Percentiles rank a stretch among this genome's conserved stretches.
Evolutionary conservation across 108 stramenopile species (phyloP).

Genomic region (Fragilaria crotonensis): DNA sequence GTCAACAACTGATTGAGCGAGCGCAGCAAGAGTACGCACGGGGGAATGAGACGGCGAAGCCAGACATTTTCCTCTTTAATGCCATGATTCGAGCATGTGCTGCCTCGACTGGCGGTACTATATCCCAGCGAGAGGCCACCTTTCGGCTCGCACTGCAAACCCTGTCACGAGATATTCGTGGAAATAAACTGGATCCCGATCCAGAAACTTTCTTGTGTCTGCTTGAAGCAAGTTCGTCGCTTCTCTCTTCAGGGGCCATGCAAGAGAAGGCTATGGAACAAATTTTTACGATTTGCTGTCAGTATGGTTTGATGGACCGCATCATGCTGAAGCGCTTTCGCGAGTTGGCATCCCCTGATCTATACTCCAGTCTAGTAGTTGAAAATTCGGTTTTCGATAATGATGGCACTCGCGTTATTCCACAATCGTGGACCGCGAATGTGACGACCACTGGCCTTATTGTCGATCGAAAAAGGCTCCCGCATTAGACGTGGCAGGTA

Average conservation of each 20-base stretch:
- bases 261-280: not conserved
- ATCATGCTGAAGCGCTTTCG: not conserved
- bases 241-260: not conserved
- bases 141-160: not conserved
- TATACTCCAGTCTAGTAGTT: not conserved
- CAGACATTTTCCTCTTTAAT: slow-evolving; percentile 5
- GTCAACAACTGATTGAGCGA: not conserved
- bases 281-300: not conserved
- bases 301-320: not conserved
- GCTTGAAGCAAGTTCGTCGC: not conserved
- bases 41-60: not conserved
- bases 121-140: not conserved
- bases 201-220: not conserved
- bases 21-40: not conserved
- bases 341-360: not conserved
- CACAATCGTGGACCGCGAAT: not conserved
- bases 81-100: slow-evolving; percentile 2
- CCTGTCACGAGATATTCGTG: not conserved
- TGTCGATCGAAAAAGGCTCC: too few relatives aligned
- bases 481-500: not conserved
- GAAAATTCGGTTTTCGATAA: not conserved
- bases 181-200: not conserved
- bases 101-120: not conserved
- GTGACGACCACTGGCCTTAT: too few relatives aligned
- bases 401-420: not conserved